Conservation (phyloP, 176 grass and related monocot genomes). For the Cocos nucifera region DNA sequence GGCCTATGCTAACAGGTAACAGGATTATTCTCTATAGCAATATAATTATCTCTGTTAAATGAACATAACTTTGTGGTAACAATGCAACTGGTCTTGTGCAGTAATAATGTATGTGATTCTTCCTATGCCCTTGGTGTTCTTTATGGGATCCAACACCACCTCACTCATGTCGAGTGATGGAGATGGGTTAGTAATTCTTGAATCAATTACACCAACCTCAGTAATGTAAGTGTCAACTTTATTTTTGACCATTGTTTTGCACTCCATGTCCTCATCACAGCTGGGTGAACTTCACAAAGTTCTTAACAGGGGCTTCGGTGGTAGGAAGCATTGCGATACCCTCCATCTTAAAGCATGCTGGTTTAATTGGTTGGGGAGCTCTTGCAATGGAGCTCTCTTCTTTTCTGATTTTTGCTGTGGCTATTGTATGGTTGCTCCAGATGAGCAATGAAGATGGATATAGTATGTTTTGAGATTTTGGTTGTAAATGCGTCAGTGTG, state of each 20-base stretch:
- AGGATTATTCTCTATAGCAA: not conserved
- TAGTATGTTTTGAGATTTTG: conserved; percentile 21
- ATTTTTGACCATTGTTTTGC: no score
- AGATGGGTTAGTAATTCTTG: conserved; percentile 40
- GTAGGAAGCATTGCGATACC: conserved; percentile 93
- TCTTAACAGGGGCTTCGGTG: conserved; percentile 67
- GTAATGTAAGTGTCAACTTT: not conserved
- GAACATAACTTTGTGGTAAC: not conserved
- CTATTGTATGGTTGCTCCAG: conserved; percentile 57
- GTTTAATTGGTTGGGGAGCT: conserved; percentile 81
- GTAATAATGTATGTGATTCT: conserved; percentile 85
- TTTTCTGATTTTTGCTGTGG: conserved; percentile 61
- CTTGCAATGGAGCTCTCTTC: conserved; percentile 92
- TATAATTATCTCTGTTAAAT: not conserved
- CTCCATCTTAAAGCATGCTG: conserved; percentile 72
- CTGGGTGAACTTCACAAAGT: conserved; percentile 93
- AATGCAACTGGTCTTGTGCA: conserved; percentile 23
- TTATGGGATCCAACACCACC: conserved; percentile 43
- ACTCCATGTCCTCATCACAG: conserved; percentile 10
- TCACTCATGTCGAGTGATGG: conserved; percentile 40
- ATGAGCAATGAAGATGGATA: conserved; percentile 57
- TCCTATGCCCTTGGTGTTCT: conserved; percentile 89
- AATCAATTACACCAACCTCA: not conserved
- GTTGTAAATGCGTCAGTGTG: no score
- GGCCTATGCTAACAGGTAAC: conserved; percentile 96